Base-by-base conservation (phyloP, 129 eudicot genomes). In the Flaveria sonorensis region DNA sequence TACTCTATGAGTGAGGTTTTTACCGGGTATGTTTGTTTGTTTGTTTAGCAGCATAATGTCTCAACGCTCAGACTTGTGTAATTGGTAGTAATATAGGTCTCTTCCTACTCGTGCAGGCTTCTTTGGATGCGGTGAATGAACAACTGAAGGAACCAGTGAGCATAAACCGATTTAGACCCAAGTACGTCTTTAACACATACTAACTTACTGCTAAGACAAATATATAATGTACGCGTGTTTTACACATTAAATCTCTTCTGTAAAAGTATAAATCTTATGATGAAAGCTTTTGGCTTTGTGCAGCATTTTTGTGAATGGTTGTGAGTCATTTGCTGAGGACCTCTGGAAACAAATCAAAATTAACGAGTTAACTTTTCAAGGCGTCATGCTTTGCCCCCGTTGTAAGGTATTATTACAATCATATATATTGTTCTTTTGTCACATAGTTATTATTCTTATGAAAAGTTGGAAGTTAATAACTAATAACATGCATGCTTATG, bases 111-210 rank as follows among this genome's bases (percentile, higher is more conserved):
- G 39, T 77, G 32, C 85, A 92, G 96, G 91, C 85, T 70, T 92
- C 97, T 43, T 51, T 92, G 81, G 81, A 89, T 73, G 90, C 87
- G 2, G 70, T 92, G 42, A 92, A 92, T 68, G 80, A 79, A 70
- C 85, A 47, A 55, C 89, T 92, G 24, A 77, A 80, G 83, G 90
- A 92, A 74, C 89, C 96, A 0, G 56, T 92, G 30, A 72, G 82
- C 50, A 83, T 87, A 55, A 87, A 89, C 74, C 96, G 96, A 47
- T 92, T 92, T 61, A 85, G 96, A 75, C 92, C 97, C 87, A 92
- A 91, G 97, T 92, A 87, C 28, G 32, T 71, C 4, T 55, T 47
- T 75, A 0, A 42, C 48, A 39, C 26, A 65, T 20, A 39, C 9
- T 10, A 65, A 36, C 48, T 65, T 15, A 16, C 40, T 36, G 1